These are phyloP conservation scores for Clathrospora elynae DNA, from an alignment of 2,329 filamentous ascomycete species.

Conservation along the genomic window DNA sequence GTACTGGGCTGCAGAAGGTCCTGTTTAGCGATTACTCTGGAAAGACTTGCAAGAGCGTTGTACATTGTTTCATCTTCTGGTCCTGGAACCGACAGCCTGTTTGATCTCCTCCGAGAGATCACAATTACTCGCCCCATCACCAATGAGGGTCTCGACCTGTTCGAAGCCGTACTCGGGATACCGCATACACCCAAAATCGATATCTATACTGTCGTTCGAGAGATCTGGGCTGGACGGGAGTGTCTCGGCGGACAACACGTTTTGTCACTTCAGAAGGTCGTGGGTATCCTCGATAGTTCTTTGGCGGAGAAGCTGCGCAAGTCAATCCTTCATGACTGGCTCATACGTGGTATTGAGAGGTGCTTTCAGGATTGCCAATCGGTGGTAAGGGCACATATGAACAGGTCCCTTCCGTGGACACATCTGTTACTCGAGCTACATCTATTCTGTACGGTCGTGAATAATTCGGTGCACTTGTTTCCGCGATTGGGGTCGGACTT, in stretches of 20 bases:
- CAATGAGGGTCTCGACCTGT: constrained; percentile 24
- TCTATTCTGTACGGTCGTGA: constrained; percentile 24
- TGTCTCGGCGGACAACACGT: constrained; percentile 28
- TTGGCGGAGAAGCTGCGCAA: constrained; percentile 18
- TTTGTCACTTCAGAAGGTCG: constrained; percentile 20
- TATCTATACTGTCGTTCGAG: constrained; percentile 17
- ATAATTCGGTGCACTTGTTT: constrained; percentile 21
- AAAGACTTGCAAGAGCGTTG: constrained; percentile 16
- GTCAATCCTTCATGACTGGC: constrained; percentile 23
- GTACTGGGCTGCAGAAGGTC: constrained; percentile 26
- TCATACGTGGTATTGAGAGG: constrained; percentile 28
- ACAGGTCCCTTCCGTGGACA: constrained; percentile 20
- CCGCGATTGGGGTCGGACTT: neutral
- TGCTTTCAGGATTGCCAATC: constrained; percentile 32
- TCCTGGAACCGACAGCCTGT: constrained; percentile 5
- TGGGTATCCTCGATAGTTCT: constrained; percentile 22
- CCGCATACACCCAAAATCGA: constrained; percentile 10
- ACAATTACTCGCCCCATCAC: constrained; percentile 25
- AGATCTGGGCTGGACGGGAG: constrained; percentile 14
- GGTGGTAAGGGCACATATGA: constrained; percentile 26
- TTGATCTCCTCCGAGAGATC: constrained; percentile 30
- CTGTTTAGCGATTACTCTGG: constrained; percentile 23
- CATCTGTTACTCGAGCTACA: constrained; percentile 29
- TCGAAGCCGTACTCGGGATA: constrained; percentile 29
- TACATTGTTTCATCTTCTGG: constrained; percentile 6